phyloP scores from a whole-genome alignment of 495 filamentous ascomycete species.

The Penicillium canariense region DNA sequence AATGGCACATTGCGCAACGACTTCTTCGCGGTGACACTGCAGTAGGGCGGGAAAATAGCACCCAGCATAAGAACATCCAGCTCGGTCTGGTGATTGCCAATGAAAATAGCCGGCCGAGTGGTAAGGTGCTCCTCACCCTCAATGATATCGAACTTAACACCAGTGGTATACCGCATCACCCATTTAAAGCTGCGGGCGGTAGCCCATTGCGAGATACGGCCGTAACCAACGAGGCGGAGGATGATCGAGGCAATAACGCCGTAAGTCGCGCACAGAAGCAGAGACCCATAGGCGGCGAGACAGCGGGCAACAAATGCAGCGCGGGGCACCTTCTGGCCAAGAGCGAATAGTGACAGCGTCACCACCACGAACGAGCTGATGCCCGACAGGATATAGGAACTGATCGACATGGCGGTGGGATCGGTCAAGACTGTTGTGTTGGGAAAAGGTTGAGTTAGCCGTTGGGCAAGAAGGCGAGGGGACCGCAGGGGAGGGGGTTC shows the following conservation, averaged over 20 bases:
- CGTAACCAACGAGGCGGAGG: constrained; percentile 67
- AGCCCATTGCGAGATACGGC: constrained; percentile 81
- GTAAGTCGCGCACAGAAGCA: constrained; percentile 66
- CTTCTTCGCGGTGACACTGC: constrained; percentile 90
- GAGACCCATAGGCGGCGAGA: constrained; percentile 65
- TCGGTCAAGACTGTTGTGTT: constrained; percentile 4
- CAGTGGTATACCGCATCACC: constrained; percentile 70
- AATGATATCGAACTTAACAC: constrained; percentile 73
- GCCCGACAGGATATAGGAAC: constrained; percentile 50
- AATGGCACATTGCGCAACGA: constrained; percentile 78
- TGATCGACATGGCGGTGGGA: constrained; percentile 38
- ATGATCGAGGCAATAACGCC: constrained; percentile 72
- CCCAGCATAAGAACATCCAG: constrained; percentile 92
- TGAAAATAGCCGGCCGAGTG: constrained; percentile 80
- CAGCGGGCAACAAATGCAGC: constrained; percentile 70
- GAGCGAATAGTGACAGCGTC: constrained; percentile 56
- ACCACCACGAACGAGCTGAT: constrained; percentile 54
- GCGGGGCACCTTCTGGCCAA: constrained; percentile 52
- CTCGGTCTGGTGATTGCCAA: constrained; percentile 93
- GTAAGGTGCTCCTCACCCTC: constrained; percentile 64
- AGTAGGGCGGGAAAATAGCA: constrained; percentile 82
- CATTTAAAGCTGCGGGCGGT: constrained; percentile 78
- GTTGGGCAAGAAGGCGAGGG: neutral
- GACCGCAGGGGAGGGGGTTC: neutral
- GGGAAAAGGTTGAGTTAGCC: neutral